Evolutionary conservation across 2,329 filamentous ascomycete species (phyloP), one percentile per base, ranked within the genome.

Genomic region (Sphaerulina vaccinii): DNA sequence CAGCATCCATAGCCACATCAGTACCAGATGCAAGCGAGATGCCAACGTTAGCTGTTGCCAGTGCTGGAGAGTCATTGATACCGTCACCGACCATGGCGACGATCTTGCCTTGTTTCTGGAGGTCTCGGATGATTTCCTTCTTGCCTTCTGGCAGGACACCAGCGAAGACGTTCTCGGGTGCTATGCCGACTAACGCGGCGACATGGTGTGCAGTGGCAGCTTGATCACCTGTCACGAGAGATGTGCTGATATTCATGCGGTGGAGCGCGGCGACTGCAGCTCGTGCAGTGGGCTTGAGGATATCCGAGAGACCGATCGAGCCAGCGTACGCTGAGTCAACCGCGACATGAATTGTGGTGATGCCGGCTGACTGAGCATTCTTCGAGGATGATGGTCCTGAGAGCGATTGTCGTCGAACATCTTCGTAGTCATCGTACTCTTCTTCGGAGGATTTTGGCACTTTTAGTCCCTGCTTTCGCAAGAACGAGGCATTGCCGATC

Each of bases 41-140:
- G 58, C 93, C 93, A 22, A 97, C 84, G 62, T 95, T 85, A 9
- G 93, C 91, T 0, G 90, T 95, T 0, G 90, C 93, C 9, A 99
- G 82, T 0, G 93, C 93, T 0, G 93, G 93, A 0, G 90, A 96
- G 74, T 99, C 93, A 71, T 99, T 99, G 79, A 99, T 96, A 36
- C 93, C 93, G 70, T 99, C 93, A 46, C 93, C 91, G 11, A 97
- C 91, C 93, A 99, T 99, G 61, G 89, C 93, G 21, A 97, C 89
- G 43, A 87, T 77, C 62, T 90, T 82, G 55, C 90, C 90, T 44
- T 78, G 71, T 0, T 78, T 75, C 72, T 96, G 90, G 15, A 97
- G 79, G 48, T 86, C 75, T 43, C 83, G 81, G 62, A 99, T 80
- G 61, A 97, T 95, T 22, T 80, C 77, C 68, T 95, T 91, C 69